These are phyloP conservation scores for Phytophthora pseudosyringae DNA, from an alignment of 352 stramenopile species.

Conservation along the genomic window DNA sequence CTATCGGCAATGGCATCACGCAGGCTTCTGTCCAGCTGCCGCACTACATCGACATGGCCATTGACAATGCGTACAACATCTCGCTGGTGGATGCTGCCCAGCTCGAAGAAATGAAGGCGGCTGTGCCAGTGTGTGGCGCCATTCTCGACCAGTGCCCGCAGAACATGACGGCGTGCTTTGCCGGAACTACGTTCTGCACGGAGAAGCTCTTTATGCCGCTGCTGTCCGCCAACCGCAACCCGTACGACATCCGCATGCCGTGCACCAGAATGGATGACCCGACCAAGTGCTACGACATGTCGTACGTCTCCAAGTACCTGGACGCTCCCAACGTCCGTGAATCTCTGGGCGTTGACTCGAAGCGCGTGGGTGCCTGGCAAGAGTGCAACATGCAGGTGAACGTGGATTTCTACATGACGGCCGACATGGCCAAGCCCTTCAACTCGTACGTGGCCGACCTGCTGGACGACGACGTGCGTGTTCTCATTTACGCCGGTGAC, in stretches of 20 bases:
- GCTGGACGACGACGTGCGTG: slow-evolving; percentile 67
- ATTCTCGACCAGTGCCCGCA: slow-evolving; percentile 39
- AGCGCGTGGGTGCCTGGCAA: slow-evolving; percentile 68
- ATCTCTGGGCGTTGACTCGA: slow-evolving; percentile 42
- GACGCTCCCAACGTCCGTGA: slow-evolving; percentile 53
- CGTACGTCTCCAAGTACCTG: slow-evolving; percentile 69
- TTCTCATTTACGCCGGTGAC: slow-evolving; percentile 97
- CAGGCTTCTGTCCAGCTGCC: slow-evolving; percentile 49
- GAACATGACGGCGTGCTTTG: slow-evolving; percentile 41
- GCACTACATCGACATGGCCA: slow-evolving; percentile 50
- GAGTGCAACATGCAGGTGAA: slow-evolving; percentile 93
- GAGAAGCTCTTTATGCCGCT: slow-evolving; percentile 56
- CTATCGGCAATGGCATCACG: slow-evolving; percentile 60
- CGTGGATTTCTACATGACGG: slow-evolving; percentile 68
- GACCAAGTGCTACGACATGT: slow-evolving; percentile 57
- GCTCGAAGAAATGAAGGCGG: slow-evolving; percentile 43
- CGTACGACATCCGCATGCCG: slow-evolving; percentile 55
- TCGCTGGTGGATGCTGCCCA: slow-evolving; percentile 46
- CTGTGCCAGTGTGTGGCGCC: slow-evolving; percentile 29
- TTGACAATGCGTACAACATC: slow-evolving; percentile 73
- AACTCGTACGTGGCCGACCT: slow-evolving; percentile 83
- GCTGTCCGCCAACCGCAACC: slow-evolving; percentile 40
- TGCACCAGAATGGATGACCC: slow-evolving; percentile 33
- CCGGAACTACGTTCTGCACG: slow-evolving; percentile 57
- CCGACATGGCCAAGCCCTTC: slow-evolving; percentile 93